These are phyloP conservation scores for Vitis cinerea DNA, from an alignment of 164 flowering plant genomes.

Conservation along the genomic window DNA sequence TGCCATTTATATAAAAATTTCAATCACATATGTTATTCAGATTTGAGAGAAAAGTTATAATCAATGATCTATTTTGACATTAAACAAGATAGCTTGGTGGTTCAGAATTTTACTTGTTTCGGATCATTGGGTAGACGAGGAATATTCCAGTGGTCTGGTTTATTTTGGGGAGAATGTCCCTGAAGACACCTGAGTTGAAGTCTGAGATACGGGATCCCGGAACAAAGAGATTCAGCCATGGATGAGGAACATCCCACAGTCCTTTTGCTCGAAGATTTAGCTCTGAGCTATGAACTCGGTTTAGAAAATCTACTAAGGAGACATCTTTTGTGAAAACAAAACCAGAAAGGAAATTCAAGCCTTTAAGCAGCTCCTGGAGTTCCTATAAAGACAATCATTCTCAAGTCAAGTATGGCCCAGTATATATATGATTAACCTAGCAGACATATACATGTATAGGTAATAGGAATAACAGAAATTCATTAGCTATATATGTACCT, in stretches of 20 bases:
- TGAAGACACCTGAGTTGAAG: constrained; percentile 58
- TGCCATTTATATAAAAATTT: constrained; percentile 21
- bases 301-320: constrained; percentile 51
- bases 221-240: constrained; percentile 83
- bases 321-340: constrained; percentile 54
- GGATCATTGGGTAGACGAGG: constrained; percentile 68
- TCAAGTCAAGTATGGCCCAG: too few relatives aligned
- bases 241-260: constrained; percentile 89
- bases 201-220: constrained; percentile 63
- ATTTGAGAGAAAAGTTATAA: too few relatives aligned
- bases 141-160: constrained; percentile 44
- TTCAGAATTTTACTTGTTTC: constrained; percentile 44
- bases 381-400: constrained; percentile 39
- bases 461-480: background rate
- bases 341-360: constrained; percentile 41
- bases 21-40: background rate
- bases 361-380: constrained; percentile 36
- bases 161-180: constrained; percentile 41
- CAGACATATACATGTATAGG: background rate
- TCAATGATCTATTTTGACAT: too few relatives aligned
- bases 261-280: constrained; percentile 52
- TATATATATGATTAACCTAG: too few relatives aligned
- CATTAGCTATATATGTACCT: constrained; percentile 29
- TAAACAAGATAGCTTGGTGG: background rate
- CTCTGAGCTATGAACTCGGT: constrained; percentile 64